Percentiles rank a stretch among this genome's conserved stretches.
Conservation (phyloP, 1,139 yeast species). For the Pichia sp. region DNA sequence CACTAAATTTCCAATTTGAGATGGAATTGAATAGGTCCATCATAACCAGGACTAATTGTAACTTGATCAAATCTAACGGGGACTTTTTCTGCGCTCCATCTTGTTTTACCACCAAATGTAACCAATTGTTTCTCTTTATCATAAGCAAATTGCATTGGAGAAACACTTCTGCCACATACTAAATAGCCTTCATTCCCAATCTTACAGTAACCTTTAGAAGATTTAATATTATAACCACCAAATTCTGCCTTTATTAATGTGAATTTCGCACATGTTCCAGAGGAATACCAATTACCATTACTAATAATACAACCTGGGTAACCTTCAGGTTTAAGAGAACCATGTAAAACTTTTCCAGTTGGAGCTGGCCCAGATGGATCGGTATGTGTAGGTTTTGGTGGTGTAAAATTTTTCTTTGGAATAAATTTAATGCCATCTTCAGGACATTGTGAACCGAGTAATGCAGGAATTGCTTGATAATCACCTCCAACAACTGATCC, state of each 20-base stretch:
- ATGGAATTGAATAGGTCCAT: constrained; percentile 41
- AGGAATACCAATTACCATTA: constrained; percentile 76
- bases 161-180: constrained; percentile 32
- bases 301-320: constrained; percentile 75
- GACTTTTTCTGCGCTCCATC: constrained; percentile 57
- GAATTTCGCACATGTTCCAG: constrained; percentile 85
- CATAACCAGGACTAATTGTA: constrained; percentile 45
- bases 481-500: constrained; percentile 69
- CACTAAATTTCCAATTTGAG: constrained; percentile 31
- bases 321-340: constrained; percentile 46
- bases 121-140: constrained; percentile 43
- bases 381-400: constrained; percentile 36
- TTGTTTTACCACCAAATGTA: constrained; percentile 56
- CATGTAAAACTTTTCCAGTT: constrained; percentile 30
- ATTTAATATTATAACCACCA: constrained; percentile 64
- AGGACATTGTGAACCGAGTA: constrained; percentile 58
- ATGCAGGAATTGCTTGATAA: constrained; percentile 60
- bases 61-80: constrained; percentile 51
- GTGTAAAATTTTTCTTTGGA: constrained; percentile 55
- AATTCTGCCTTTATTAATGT: constrained; percentile 48
- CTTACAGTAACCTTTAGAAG: constrained; percentile 73
- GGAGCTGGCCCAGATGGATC: constrained; percentile 30
- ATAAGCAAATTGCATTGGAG: constrained; percentile 49
- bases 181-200: constrained; percentile 35
- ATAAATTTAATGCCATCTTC: constrained; percentile 61